These are phyloP conservation scores for Microbotryum intermedium DNA, from an alignment of 1,284 basidiomycete genomes.

Conservation along the genomic window DNA sequence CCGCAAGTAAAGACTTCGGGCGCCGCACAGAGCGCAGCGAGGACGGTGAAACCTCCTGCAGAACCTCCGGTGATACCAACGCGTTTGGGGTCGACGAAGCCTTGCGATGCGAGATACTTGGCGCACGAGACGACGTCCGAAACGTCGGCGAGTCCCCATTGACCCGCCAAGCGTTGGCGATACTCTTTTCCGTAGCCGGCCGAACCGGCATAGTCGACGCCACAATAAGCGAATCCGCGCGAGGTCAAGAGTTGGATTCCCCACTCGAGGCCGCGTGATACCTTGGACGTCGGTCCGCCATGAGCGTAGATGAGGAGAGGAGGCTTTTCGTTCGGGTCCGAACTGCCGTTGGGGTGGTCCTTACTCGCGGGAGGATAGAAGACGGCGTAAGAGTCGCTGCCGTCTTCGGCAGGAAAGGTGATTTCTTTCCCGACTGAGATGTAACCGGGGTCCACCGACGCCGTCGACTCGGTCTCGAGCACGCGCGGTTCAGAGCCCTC, in stretches of 20 bases:
- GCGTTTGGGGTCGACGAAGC: conserved; percentile 50
- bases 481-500: neutral
- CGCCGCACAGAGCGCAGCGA: conserved; percentile 45
- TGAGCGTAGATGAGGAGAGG: conserved; percentile 57
- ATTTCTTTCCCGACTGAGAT: conserved; percentile 20
- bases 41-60: conserved; percentile 53
- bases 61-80: conserved; percentile 54
- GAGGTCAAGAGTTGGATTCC: conserved; percentile 57
- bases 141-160: conserved; percentile 63
- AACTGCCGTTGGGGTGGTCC: conserved; percentile 39
- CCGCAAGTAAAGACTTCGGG: conserved; percentile 47
- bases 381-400: conserved; percentile 44
- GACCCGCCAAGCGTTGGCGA: conserved; percentile 49
- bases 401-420: conserved; percentile 13
- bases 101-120: conserved; percentile 42
- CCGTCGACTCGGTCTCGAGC: conserved; percentile 17
- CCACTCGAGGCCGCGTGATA: conserved; percentile 44
- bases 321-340: conserved; percentile 49
- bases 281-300: conserved; percentile 55
- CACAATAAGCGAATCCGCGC: conserved; percentile 54
- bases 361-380: conserved; percentile 58
- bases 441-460: conserved; percentile 19
- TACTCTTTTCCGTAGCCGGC: conserved; percentile 55
- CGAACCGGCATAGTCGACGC: conserved; percentile 62
- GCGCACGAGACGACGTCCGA: conserved; percentile 53